Evolutionary conservation across 371 early-diverging fungal genomes (phyloP), one percentile per base, ranked within the genome.

Genomic region (Mortierella sp.): DNA sequence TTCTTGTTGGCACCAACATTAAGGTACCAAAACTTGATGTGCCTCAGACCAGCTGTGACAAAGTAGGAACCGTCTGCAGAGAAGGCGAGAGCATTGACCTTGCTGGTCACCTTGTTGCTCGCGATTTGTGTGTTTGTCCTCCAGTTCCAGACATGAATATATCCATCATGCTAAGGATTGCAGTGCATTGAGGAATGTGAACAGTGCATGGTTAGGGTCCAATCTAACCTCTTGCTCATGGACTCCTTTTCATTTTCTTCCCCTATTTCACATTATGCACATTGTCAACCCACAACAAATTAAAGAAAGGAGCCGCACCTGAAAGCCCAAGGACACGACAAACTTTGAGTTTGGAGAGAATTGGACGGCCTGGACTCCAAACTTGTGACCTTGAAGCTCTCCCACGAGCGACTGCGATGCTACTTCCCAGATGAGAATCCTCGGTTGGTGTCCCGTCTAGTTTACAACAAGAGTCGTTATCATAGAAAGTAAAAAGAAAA

Each of bases 91-190:
- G 93, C 76, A 34, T 87, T 74, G 22, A 88, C 79, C 70, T 91
- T 91, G 48, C 91, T 89, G 8, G 93, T 93, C 52, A 94, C 90
- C 76, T 91, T 90, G 74, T 91, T 93, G 50, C 90, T 91, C 0
- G 94, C 94, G 7, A 95, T 71, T 71, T 92, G 91, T 4, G 85
- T 84, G 4, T 92, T 92, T 41, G 89, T 90, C 73, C 89, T 87
- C 94, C 95, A 95, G 81, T 95, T 91, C 96, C 96, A 96, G 37
- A 95, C 91, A 79, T 94, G 91, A 34, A 95, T 76, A 76, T 90
- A 93, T 0, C 95, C 96, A 83, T 96, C 96, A 78, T 95, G 95
- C 93, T 95, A 86, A 22, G 34, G 31, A 31, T 47, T 63, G 48
- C 45, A 34, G 47, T 67, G 63, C 63, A 48, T 40, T 71, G 64